These are phyloP conservation scores for Crassisporium funariophilum DNA, from an alignment of 768 basidiomycete genomes.

Conservation along the genomic window DNA sequence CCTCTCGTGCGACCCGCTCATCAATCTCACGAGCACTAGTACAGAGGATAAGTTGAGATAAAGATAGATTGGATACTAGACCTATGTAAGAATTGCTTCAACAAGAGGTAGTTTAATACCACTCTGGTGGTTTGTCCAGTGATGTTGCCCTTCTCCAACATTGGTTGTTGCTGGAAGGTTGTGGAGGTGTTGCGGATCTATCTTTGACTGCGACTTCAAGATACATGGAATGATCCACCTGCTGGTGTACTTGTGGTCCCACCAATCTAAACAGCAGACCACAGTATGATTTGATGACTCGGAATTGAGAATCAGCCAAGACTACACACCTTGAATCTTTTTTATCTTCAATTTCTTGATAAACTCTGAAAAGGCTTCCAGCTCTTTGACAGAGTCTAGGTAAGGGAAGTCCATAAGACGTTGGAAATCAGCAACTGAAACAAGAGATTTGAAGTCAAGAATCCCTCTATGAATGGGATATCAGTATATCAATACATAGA, in stretches of 20 bases:
- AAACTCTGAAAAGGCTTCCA: constrained; percentile 6
- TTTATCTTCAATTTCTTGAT: not conserved
- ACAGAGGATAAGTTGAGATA: constrained; percentile 11
- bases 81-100: constrained; percentile 31
- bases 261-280: constrained; percentile 15
- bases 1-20: not conserved
- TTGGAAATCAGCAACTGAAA: not conserved
- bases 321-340: not conserved
- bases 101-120: constrained; percentile 16
- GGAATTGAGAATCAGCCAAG: not conserved
- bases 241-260: constrained; percentile 19
- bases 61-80: constrained; percentile 31
- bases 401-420: constrained; percentile 12
- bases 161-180: constrained; percentile 20
- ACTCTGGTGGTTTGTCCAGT: constrained; percentile 18
- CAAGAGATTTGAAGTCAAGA: not conserved
- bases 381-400: constrained; percentile 4
- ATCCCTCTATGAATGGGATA: not conserved
- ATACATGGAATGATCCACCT: constrained; percentile 20
- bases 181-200: constrained; percentile 12
- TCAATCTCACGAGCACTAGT: not conserved
- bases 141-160: constrained; percentile 7
- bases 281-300: not conserved
- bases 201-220: constrained; percentile 15
- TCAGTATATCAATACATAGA: not conserved